Evolutionary conservation across 306 rosid species (phyloP).

Genomic region (Vigna radiata): DNA sequence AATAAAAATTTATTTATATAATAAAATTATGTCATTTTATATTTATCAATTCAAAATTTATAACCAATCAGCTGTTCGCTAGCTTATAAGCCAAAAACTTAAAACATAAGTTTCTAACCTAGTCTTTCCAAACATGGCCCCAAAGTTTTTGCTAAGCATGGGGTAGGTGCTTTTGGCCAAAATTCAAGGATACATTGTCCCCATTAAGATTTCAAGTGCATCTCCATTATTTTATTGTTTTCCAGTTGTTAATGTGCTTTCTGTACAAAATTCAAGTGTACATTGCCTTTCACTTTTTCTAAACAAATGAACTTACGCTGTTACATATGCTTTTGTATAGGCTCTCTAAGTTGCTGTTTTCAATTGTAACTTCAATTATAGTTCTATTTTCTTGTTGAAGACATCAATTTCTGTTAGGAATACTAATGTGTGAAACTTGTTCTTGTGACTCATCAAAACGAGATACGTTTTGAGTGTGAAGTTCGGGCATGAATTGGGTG

Average conservation of each 20-base stretch:
- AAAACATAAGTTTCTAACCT: too few relatives aligned
- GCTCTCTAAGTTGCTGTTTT: background rate
- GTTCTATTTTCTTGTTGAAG: background rate
- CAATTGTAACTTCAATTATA: background rate
- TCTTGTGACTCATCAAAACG: conserved; percentile 13
- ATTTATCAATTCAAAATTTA: too few relatives aligned
- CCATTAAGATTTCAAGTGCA: conserved; percentile 1
- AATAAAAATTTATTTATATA: too few relatives aligned
- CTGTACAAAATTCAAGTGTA: conserved; percentile 12
- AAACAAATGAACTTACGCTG: conserved; percentile 3
- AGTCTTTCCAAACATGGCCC: too few relatives aligned
- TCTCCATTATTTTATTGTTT: background rate
- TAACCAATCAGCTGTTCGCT: too few relatives aligned
- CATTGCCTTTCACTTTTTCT: conserved; percentile 18
- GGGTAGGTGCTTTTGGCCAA: background rate
- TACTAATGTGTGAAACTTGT: conserved; percentile 6
- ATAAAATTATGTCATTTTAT: too few relatives aligned
- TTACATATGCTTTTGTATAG: background rate
- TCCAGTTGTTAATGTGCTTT: background rate
- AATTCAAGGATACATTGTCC: background rate
- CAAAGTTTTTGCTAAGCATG: too few relatives aligned
- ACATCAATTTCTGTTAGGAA: conserved; percentile 4
- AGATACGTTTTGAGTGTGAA: conserved; percentile 18
- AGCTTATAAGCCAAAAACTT: too few relatives aligned
- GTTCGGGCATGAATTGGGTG: conserved; percentile 6